Percentiles rank a stretch among this genome's conserved stretches.
These are phyloP conservation scores for Saccharomyces mikatae DNA, from an alignment of 805 yeast genomes.

Conservation along the genomic window DNA sequence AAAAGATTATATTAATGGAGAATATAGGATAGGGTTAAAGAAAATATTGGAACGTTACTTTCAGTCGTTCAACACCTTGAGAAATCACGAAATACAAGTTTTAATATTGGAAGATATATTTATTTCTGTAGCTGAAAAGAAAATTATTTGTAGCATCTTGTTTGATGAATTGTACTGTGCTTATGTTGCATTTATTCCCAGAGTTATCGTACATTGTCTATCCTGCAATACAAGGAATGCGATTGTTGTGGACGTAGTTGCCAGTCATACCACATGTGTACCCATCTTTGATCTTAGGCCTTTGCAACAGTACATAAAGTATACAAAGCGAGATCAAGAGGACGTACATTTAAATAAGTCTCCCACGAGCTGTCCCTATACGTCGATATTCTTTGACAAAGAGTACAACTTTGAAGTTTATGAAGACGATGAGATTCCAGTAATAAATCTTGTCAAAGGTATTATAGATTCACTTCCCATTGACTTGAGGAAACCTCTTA, in stretches of 20 bases:
- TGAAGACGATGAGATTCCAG: conserved; percentile 1
- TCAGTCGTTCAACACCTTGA: background rate
- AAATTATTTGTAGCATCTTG: conserved; percentile 20
- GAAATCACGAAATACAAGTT: background rate
- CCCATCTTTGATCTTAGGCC: conserved; percentile 33
- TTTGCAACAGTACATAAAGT: conserved; percentile 17
- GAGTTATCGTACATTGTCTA: conserved; percentile 30
- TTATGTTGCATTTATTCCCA: conserved; percentile 30
- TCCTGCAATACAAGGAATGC: conserved; percentile 32
- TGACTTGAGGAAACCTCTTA: background rate
- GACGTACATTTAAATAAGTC: background rate
- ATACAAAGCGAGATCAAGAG: conserved; percentile 9
- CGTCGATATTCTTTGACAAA: background rate
- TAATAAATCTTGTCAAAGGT: background rate
- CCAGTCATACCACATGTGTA: conserved; percentile 28
- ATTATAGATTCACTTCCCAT: background rate
- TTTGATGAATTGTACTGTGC: conserved; percentile 26
- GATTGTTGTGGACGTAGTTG: conserved; percentile 35
- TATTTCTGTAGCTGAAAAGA: conserved; percentile 25
- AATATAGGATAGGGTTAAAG: background rate
- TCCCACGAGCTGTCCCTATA: background rate
- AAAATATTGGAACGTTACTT: background rate
- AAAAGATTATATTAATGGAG: background rate
- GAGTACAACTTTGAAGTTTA: background rate
- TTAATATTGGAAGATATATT: conserved; percentile 19